Conservation (phyloP, 495 filamentous ascomycete species). For the Aspergillus bridgeri region DNA sequence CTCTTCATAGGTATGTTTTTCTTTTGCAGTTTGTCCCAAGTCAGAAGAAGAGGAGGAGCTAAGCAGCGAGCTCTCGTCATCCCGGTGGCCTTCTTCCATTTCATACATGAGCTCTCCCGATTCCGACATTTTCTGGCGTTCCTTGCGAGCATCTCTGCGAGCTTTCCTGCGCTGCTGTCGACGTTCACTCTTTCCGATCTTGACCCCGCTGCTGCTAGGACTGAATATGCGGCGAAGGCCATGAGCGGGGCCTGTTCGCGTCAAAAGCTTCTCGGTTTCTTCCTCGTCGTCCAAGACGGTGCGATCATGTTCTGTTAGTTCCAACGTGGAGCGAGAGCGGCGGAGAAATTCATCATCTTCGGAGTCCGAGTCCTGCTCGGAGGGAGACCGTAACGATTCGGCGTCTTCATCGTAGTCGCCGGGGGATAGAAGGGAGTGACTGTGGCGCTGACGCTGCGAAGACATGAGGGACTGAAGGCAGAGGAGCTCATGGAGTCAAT, state of each 20-base stretch:
- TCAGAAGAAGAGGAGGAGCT: constrained; percentile 44
- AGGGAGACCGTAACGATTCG: constrained; percentile 59
- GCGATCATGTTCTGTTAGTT: constrained; percentile 67
- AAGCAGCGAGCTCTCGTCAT: constrained; percentile 51
- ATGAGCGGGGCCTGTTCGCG: constrained; percentile 46
- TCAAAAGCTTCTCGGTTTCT: constrained; percentile 74
- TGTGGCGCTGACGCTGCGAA: constrained; percentile 21
- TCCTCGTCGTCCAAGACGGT: constrained; percentile 85
- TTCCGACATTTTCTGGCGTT: constrained; percentile 49
- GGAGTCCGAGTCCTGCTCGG: constrained; percentile 72
- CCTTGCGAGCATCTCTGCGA: constrained; percentile 44
- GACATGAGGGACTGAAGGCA: constrained; percentile 23
- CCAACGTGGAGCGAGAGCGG: constrained; percentile 62
- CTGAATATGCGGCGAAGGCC: constrained; percentile 51
- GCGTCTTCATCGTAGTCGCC: constrained; percentile 65
- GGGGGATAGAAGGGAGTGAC: constrained; percentile 56
- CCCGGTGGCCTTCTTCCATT: constrained; percentile 78
- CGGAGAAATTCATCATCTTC: constrained; percentile 68
- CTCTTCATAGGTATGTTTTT: constrained; percentile 29
- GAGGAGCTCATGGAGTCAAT: not conserved
- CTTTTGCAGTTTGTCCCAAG: constrained; percentile 29
- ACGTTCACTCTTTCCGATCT: constrained; percentile 56
- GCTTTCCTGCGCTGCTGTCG: constrained; percentile 42
- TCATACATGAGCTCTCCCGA: constrained; percentile 80
- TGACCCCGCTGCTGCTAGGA: constrained; percentile 37